Evolutionary conservation across 768 basidiomycete genomes (phyloP).

Genomic region (Lactarius hatsudake): DNA sequence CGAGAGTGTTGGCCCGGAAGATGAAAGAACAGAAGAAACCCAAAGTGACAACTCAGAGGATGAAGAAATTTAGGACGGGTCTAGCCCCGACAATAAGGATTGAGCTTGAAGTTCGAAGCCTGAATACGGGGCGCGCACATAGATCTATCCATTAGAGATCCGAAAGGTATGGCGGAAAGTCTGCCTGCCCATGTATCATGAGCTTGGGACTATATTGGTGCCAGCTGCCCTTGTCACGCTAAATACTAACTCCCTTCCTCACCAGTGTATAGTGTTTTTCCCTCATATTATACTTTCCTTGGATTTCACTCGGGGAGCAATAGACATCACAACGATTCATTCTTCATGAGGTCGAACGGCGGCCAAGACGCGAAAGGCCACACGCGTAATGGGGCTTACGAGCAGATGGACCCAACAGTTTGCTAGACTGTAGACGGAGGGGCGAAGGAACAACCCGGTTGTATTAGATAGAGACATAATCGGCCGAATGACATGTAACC

Average conservation of each 20-base stretch:
- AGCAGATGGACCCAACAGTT: neutral
- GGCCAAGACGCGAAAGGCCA: neutral
- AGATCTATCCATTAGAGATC: neutral
- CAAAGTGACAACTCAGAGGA: slow-evolving; percentile 2
- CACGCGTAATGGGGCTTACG: neutral
- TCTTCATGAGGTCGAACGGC: neutral
- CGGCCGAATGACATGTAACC: neutral
- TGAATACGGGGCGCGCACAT: neutral
- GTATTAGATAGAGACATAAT: neutral
- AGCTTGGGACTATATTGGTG: neutral
- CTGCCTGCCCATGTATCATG: neutral
- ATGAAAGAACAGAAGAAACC: neutral
- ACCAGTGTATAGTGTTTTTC: neutral
- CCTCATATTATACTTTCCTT: neutral
- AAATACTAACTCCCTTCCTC: neutral
- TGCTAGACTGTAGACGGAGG: neutral
- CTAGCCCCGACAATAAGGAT: neutral
- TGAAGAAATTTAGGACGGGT: neutral
- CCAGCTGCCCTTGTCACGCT: neutral
- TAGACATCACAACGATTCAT: neutral
- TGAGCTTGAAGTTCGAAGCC: neutral
- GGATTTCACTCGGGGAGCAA: neutral
- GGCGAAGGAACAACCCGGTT: neutral
- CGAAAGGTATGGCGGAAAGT: neutral
- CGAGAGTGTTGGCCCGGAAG: neutral